A percentile compares a stretch with the other conserved stretches of the same genome.
Evolutionary conservation across 2,329 filamentous ascomycete genomes (phyloP).

Genomic region (Botrytis fabae): DNA sequence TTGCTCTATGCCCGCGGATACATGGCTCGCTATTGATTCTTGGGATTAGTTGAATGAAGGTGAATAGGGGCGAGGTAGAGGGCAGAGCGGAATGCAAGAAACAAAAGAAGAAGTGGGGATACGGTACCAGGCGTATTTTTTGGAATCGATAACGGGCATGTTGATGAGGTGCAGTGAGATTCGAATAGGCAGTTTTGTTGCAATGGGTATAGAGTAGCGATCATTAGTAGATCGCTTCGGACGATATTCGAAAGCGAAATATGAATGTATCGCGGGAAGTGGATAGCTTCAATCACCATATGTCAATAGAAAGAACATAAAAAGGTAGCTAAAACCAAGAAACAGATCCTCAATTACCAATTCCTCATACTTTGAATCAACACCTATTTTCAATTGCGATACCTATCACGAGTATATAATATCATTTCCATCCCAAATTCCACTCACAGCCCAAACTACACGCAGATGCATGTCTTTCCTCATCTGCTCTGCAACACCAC

Average conservation of each 20-base stretch:
- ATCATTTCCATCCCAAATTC: neutral
- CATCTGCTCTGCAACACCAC: neutral
- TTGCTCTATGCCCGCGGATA: constrained; percentile 38
- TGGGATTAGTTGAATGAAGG: neutral
- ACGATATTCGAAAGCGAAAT: neutral
- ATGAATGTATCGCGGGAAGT: neutral
- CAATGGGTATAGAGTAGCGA: neutral
- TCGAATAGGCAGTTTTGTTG: neutral
- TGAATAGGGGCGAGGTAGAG: fast-evolving
- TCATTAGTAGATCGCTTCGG: neutral
- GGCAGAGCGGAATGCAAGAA: fast-evolving
- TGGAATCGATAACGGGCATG: constrained; percentile 38
- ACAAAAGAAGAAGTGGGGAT: constrained; percentile 8
- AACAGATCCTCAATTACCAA: neutral
- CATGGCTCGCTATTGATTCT: constrained; percentile 33
- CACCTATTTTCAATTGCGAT: fast-evolving
- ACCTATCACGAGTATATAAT: neutral
- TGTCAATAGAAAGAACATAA: neutral
- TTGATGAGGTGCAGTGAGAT: neutral
- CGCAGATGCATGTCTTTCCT: neutral
- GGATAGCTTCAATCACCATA: neutral
- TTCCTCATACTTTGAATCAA: neutral
- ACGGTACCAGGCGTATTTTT: constrained; percentile 39
- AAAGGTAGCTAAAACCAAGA: neutral
- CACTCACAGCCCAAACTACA: neutral